Conservation (phyloP, 208 protist genomes). For the Acanthamoeba culbertsoni region DNA sequence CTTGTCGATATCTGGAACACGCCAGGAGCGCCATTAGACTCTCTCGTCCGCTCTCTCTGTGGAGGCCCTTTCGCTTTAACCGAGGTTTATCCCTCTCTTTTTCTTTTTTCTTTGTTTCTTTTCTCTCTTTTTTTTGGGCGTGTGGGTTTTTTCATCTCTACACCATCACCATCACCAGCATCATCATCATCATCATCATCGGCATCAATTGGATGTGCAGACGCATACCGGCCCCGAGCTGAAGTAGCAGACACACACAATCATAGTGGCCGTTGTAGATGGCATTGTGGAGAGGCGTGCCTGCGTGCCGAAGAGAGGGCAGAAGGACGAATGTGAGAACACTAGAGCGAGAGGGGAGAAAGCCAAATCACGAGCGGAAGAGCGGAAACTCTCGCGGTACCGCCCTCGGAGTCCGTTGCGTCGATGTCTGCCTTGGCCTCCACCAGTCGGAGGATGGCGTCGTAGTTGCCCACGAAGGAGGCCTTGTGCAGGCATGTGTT, state of each 20-base stretch:
- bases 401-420: neutral
- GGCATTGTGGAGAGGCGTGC: constrained; percentile 40
- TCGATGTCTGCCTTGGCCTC: neutral
- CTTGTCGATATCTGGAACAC: neutral
- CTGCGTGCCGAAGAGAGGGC: neutral
- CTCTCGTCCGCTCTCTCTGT: too few species aligned
- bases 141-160: neutral
- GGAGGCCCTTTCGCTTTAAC: too few species aligned
- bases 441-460: neutral
- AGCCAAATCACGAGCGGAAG: neutral
- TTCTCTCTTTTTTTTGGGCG: too few species aligned
- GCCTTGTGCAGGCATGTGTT: constrained; percentile 5
- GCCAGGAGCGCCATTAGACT: too few species aligned
- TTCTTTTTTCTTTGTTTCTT: too few species aligned
- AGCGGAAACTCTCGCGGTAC: constrained; percentile 10
- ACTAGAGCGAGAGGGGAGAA: neutral
- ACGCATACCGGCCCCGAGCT: neutral
- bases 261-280: constrained; percentile 36
- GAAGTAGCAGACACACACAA: neutral
- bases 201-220: neutral
- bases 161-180: neutral
- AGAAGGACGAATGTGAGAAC: neutral
- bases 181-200: neutral
- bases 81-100: too few species aligned
- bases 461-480: neutral